Evolutionary conservation across 805 yeast species (phyloP).

Genomic region (Jamesozyma jinghongensis): DNA sequence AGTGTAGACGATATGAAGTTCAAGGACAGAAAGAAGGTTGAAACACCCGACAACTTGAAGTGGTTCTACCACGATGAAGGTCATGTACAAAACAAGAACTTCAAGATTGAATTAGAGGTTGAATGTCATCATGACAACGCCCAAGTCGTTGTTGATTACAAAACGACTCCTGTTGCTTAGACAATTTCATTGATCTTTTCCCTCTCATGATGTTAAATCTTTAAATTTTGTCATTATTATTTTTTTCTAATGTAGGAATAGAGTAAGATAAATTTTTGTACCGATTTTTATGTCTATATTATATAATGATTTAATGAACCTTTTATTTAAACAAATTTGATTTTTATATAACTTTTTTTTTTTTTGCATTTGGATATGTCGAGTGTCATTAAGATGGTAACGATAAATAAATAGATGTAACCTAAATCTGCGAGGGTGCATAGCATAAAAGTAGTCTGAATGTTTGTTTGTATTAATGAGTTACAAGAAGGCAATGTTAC

Average conservation of each 20-base stretch:
- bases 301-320: slow-evolving; percentile 2
- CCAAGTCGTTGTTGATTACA: slow-evolving; percentile 55
- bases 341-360: no score
- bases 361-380: no score
- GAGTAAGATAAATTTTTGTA: neutral
- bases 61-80: slow-evolving; percentile 59
- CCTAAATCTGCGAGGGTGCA: no score
- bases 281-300: neutral
- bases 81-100: slow-evolving; percentile 51
- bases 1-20: slow-evolving; percentile 45
- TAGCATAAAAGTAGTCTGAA: no score
- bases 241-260: neutral
- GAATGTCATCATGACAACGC: slow-evolving; percentile 61
- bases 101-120: slow-evolving; percentile 56
- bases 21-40: slow-evolving; percentile 41
- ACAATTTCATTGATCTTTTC: neutral
- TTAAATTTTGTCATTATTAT: neutral
- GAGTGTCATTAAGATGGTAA: no score
- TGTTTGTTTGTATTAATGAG: no score
- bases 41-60: slow-evolving; percentile 40
- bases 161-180: slow-evolving; percentile 37
- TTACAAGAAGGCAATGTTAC: no score
- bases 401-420: no score
- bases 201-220: no score
- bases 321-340: no score